Conservation (phyloP, 2,329 filamentous ascomycete genomes). For the Aspergillus chevalieri region DNA sequence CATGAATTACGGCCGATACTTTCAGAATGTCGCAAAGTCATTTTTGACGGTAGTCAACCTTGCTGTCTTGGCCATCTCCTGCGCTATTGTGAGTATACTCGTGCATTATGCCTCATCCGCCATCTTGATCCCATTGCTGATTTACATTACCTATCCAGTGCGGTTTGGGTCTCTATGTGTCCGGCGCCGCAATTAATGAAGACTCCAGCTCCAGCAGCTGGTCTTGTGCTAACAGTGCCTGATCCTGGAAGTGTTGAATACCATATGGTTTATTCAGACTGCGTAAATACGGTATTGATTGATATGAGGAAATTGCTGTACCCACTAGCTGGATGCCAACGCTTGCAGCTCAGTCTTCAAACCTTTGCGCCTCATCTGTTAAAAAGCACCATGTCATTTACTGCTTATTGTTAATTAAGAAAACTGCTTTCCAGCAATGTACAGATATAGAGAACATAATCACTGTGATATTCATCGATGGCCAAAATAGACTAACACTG, state of each 20-base stretch:
- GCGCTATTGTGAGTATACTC: constrained; percentile 14
- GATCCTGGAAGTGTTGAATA: constrained; percentile 1
- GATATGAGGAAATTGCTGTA: too few species aligned
- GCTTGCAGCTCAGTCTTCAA: too few species aligned
- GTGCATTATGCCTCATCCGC: not conserved
- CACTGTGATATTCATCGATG: too few species aligned
- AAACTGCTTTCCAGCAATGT: too few species aligned
- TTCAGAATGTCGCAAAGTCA: constrained; percentile 37
- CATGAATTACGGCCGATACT: constrained; percentile 40
- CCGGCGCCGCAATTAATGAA: constrained; percentile 32
- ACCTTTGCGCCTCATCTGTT: too few species aligned
- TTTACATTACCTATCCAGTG: constrained; percentile 17
- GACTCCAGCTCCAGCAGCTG: constrained; percentile 29
- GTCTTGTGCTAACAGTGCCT: constrained; percentile 33
- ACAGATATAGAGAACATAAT: too few species aligned
- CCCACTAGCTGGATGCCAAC: too few species aligned
- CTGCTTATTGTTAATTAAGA: too few species aligned
- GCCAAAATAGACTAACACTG: too few species aligned
- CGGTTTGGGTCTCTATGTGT: constrained; percentile 38
- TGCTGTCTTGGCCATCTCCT: constrained; percentile 31
- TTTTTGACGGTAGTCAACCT: constrained; percentile 39
- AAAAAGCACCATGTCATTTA: too few species aligned
- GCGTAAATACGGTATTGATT: too few species aligned
- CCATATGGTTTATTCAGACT: too few species aligned
- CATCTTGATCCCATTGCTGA: not conserved